These are phyloP conservation scores for Macrophomina tecta DNA, from an alignment of 2,329 filamentous ascomycete species.

Conservation along the genomic window DNA sequence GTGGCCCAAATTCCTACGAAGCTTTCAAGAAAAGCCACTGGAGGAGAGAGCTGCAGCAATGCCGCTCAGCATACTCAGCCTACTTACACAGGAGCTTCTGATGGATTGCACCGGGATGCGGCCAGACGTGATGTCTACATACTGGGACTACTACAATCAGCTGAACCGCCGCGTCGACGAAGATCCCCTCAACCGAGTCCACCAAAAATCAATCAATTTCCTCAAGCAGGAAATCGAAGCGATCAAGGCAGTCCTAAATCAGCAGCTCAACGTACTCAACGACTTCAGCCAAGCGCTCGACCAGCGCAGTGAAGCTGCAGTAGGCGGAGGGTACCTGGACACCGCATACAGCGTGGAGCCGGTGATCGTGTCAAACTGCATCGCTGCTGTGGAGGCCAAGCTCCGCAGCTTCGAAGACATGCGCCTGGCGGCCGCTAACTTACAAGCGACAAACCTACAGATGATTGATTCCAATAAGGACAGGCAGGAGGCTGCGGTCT, in stretches of 20 bases:
- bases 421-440: not conserved
- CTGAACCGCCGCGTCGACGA: slow-evolving; percentile 20
- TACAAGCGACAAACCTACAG: not conserved
- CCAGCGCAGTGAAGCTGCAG: not conserved
- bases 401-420: slow-evolving; percentile 16
- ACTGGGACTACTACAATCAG: slow-evolving; percentile 14
- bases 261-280: slow-evolving; percentile 16
- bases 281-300: slow-evolving; percentile 8
- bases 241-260: slow-evolving; percentile 8
- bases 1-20: not conserved
- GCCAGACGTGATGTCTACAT: slow-evolving; percentile 3
- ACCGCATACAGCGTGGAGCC: not conserved
- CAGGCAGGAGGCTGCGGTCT: slow-evolving; percentile 57
- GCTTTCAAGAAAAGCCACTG: slow-evolving; percentile 5
- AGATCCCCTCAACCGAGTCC: slow-evolving; percentile 21
- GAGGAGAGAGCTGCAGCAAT: slow-evolving; percentile 10
- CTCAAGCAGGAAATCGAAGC: slow-evolving; percentile 24
- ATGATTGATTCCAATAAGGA: slow-evolving; percentile 18
- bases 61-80: slow-evolving; percentile 4
- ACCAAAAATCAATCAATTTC: slow-evolving; percentile 14
- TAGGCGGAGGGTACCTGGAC: not conserved
- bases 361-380: not conserved
- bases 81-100: slow-evolving; percentile 7
- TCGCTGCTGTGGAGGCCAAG: slow-evolving; percentile 1
- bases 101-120: slow-evolving; percentile 7